Conservation (phyloP, 177 flowering plant species). For the Telopea speciosissima region DNA sequence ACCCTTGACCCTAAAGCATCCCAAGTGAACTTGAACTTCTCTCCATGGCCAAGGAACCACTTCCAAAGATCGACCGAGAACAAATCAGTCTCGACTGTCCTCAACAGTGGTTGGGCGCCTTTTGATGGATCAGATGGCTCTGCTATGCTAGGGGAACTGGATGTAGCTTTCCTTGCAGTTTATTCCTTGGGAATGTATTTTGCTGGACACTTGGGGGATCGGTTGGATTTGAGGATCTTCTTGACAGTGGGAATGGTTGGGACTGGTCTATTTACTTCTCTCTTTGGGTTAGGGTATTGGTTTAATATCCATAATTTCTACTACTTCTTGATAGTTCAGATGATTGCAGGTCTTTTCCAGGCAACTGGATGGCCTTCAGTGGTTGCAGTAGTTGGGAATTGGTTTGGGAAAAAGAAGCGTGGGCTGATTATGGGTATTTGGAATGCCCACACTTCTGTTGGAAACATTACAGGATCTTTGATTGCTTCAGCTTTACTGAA, state of each 20-base stretch:
- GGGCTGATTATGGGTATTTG: constrained; percentile 94
- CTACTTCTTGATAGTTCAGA: constrained; percentile 60
- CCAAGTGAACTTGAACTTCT: constrained; percentile 18
- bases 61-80: constrained; percentile 12
- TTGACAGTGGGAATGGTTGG: constrained; percentile 83
- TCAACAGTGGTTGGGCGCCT: constrained; percentile 72
- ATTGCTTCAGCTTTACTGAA: constrained; percentile 60
- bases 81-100: constrained; percentile 9
- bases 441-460: constrained; percentile 88
- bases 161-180: constrained; percentile 63
- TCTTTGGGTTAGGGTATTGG: constrained; percentile 83
- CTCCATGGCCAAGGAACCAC: constrained; percentile 27
- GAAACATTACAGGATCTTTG: constrained; percentile 79
- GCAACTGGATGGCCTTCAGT: constrained; percentile 99
- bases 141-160: constrained; percentile 61
- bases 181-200: constrained; percentile 77
- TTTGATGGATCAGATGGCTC: constrained; percentile 74
- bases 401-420: constrained; percentile 86
- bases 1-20: constrained; percentile 67
- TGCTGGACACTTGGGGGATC: constrained; percentile 81
- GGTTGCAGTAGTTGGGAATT: constrained; percentile 86
- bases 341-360: constrained; percentile 85
- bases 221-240: constrained; percentile 60
- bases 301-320: constrained; percentile 55
- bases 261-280: constrained; percentile 68